These are phyloP conservation scores for Phylloporus sp. DNA, from an alignment of 768 basidiomycete species.

Conservation along the genomic window DNA sequence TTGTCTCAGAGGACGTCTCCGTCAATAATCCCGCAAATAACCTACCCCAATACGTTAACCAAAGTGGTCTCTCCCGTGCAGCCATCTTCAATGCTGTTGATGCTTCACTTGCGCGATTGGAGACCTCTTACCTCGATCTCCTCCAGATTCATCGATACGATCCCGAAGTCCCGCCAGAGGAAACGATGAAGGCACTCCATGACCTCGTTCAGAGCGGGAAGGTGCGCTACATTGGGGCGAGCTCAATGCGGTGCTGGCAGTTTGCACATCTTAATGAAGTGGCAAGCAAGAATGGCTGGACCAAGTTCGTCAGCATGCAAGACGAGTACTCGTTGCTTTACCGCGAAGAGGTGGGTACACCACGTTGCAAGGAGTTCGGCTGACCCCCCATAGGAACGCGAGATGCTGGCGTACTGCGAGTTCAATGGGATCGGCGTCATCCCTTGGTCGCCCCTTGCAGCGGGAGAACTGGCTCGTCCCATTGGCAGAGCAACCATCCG, in stretches of 20 bases:
- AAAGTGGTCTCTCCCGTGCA: slow-evolving; percentile 32
- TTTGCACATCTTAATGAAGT: slow-evolving; percentile 43
- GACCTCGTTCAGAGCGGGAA: slow-evolving; percentile 47
- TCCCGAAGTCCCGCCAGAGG: slow-evolving; percentile 32
- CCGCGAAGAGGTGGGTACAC: slow-evolving; percentile 44
- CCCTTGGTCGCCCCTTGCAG: slow-evolving; percentile 45
- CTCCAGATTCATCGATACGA: slow-evolving; percentile 48
- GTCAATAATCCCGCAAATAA: neutral
- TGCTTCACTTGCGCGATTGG: slow-evolving; percentile 34
- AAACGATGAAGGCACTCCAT: slow-evolving; percentile 50
- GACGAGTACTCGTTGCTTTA: slow-evolving; percentile 52
- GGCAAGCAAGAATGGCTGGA: slow-evolving; percentile 44
- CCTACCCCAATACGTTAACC: slow-evolving; percentile 26
- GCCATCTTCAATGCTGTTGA: slow-evolving; percentile 39
- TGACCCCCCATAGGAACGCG: slow-evolving; percentile 35
- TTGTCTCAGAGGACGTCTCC: slow-evolving; percentile 10
- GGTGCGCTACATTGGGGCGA: slow-evolving; percentile 49
- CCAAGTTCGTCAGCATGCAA: slow-evolving; percentile 56
- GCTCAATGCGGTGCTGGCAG: slow-evolving; percentile 46
- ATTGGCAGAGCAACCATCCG: slow-evolving; percentile 25
- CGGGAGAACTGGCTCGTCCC: slow-evolving; percentile 39
- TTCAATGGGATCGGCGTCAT: slow-evolving; percentile 51
- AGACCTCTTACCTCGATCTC: slow-evolving; percentile 37
- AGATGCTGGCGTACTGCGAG: slow-evolving; percentile 44
- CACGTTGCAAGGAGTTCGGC: neutral